Evolutionary conservation across 1,139 yeast species (phyloP), one percentile per base, ranked within the genome.

Genomic region (Protomyces arabidopsidicola): DNA sequence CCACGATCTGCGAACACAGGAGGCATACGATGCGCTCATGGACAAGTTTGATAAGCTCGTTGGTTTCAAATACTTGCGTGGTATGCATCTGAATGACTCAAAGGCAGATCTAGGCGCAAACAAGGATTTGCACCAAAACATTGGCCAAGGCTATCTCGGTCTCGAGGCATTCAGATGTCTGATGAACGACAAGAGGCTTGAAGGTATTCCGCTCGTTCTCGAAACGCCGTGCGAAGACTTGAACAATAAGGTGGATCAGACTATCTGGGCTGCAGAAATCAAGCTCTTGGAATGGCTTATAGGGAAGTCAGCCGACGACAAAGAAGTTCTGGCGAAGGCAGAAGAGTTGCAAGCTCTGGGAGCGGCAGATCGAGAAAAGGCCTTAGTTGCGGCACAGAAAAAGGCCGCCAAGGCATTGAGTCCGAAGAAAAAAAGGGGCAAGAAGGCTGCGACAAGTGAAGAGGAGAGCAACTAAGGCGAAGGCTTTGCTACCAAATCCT

Each of bases 71-170:
- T 90, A 87, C 73, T 78, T 93, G 55, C 77, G 85, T 45, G 93
- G 96, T 0, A 81, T 93, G 63, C 98, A 93, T 75, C 76, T 93
- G 65, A 93, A 93, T 72, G 98, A 93, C 72, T 91, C 98, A 10
- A 91, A 93, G 75, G 95, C 96, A 2, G 98, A 98, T 0, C 74
- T 89, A 59, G 95, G 87, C 3, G 93, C 96, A 42, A 90, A 89
- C 71, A 81, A 96, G 68, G 99, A 93, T 74, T 81, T 93, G 65
- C 99, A 93, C 73, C 96, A 93, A 72, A 84, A 86, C 68, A 76
- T 93, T 59, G 98, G 99, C 0, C 78, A 83, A 67, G 99, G 99
- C 0, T 95, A 88, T 71, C 74, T 93, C 59, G 97, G 97, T 0
- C 78, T 93, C 55, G 97, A 91, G 69, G 83, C 86, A 10, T 93